Conservation (phyloP, 495 filamentous ascomycete genomes). For the Annulohypoxylon maeteangense region DNA sequence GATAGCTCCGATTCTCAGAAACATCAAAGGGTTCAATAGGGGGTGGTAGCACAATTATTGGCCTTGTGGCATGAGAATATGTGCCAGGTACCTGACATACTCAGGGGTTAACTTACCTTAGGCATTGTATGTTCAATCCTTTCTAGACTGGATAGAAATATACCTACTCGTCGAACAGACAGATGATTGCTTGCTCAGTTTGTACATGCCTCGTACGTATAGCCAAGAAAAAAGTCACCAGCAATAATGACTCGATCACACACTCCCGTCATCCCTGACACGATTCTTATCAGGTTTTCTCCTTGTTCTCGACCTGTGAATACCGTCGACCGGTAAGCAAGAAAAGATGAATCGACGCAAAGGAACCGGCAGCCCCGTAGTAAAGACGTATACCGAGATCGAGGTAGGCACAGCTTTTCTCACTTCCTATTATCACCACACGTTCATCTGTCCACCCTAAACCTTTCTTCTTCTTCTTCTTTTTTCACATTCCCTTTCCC, state of each 20-base stretch:
- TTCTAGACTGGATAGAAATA: neutral
- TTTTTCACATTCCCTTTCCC: neutral
- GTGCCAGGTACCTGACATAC: neutral
- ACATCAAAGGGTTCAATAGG: neutral
- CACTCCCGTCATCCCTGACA: neutral
- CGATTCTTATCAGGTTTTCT: neutral
- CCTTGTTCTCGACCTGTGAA: neutral
- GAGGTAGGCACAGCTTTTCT: neutral
- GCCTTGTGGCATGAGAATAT: neutral
- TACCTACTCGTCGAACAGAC: neutral
- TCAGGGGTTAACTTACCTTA: neutral
- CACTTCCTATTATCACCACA: neutral
- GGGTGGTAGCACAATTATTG: neutral
- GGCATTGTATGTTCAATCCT: neutral
- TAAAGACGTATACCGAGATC: neutral
- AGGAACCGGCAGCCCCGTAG: neutral
- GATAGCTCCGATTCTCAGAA: neutral
- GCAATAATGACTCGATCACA: slow-evolving; percentile 1
- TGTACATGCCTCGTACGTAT: neutral
- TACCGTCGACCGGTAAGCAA: neutral
- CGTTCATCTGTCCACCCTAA: neutral
- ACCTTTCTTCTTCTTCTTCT: neutral
- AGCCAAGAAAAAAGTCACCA: neutral
- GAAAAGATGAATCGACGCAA: neutral
- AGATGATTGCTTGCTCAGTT: slow-evolving; percentile 11